Evolutionary conservation across 2,329 filamentous ascomycete species (phyloP).

Genomic region (Fusarium gaditjirri): DNA sequence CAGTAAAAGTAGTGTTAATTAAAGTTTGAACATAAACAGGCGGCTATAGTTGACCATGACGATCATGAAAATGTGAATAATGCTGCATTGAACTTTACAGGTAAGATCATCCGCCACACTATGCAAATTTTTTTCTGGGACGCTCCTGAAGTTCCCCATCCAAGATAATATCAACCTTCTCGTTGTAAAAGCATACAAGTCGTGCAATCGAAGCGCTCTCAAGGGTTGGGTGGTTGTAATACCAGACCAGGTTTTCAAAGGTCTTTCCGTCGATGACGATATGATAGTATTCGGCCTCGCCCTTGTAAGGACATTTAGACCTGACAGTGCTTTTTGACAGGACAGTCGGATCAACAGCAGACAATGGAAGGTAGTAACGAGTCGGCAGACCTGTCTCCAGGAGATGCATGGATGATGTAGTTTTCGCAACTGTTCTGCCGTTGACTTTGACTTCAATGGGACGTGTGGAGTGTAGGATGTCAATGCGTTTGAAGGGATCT

Average conservation of each 20-base stretch:
- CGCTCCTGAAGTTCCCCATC: slow-evolving; percentile 57
- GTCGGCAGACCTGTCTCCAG: slow-evolving; percentile 69
- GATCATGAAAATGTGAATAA: not conserved
- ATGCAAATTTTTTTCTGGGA: slow-evolving; percentile 46
- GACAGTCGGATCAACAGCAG: slow-evolving; percentile 57
- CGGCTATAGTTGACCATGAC: not conserved
- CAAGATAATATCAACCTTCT: slow-evolving; percentile 71
- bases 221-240: slow-evolving; percentile 65
- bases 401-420: slow-evolving; percentile 61
- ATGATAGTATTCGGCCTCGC: slow-evolving; percentile 70
- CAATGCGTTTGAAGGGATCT: slow-evolving; percentile 73
- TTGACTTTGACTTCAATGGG: slow-evolving; percentile 60
- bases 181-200: slow-evolving; percentile 73
- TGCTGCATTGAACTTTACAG: not conserved
- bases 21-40: too few relatives aligned
- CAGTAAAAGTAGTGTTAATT: too few relatives aligned
- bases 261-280: slow-evolving; percentile 58
- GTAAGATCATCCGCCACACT: not conserved
- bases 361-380: slow-evolving; percentile 68
- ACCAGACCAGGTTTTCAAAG: slow-evolving; percentile 69
- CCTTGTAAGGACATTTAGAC: slow-evolving; percentile 76
- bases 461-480: slow-evolving; percentile 67
- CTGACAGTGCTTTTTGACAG: slow-evolving; percentile 61
- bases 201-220: slow-evolving; percentile 68
- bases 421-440: slow-evolving; percentile 60